Evolutionary conservation across 768 basidiomycete genomes (phyloP).

Genomic region (Amanita pallidorosea): DNA sequence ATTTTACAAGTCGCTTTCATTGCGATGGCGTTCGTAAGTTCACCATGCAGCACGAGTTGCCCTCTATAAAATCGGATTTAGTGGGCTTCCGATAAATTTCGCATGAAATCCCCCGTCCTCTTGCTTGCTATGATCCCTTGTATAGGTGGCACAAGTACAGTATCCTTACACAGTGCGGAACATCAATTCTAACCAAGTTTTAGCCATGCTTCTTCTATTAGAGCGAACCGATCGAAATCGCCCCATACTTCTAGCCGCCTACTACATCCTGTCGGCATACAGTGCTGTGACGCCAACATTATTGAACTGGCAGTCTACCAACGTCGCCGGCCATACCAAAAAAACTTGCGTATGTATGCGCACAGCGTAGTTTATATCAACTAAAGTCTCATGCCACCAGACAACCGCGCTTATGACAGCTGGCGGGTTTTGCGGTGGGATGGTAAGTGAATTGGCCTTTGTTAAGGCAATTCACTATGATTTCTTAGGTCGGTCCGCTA

Average conservation of each 20-base stretch:
- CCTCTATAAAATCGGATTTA: neutral
- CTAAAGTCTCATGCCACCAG: conserved; percentile 6
- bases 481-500: conserved; percentile 13
- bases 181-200: neutral
- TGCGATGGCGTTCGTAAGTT: conserved; percentile 17
- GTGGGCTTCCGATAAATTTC: conserved; percentile 18
- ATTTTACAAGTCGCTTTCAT: conserved; percentile 16
- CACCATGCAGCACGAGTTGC: neutral
- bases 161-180: neutral
- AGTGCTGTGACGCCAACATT: conserved; percentile 15
- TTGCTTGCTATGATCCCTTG: conserved; percentile 13
- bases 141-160: conserved; percentile 14
- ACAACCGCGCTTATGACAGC: conserved; percentile 17
- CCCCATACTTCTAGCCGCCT: conserved; percentile 17
- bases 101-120: conserved; percentile 16
- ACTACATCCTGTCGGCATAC: conserved; percentile 17
- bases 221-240: conserved; percentile 16
- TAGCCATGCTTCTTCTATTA: conserved; percentile 17
- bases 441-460: conserved; percentile 9
- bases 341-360: conserved; percentile 13
- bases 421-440: conserved; percentile 16
- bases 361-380: neutral
- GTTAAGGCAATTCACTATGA: neutral
- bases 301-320: conserved; percentile 23
- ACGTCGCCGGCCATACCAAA: conserved; percentile 24